phyloP scores from a whole-genome alignment of 1,139 yeast species.

The Sugiyamaella pinicola region DNA sequence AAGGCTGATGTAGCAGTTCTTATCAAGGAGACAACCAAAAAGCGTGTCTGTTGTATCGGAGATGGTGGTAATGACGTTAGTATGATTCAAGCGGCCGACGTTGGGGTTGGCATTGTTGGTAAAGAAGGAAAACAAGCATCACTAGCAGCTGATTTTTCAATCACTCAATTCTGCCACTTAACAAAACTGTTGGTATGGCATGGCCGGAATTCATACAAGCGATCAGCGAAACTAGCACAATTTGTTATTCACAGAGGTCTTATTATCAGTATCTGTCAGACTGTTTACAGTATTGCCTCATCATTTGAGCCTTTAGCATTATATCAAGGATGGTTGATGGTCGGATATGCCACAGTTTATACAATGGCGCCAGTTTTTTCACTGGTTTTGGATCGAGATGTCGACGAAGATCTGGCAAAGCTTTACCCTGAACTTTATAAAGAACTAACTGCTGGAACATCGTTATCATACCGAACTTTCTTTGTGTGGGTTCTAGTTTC shows the following conservation, averaged over 20 bases:
- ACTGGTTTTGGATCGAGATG: constrained; percentile 85
- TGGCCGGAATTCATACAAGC: constrained; percentile 93
- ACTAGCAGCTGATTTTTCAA: constrained; percentile 93
- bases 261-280: constrained; percentile 93
- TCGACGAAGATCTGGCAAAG: constrained; percentile 84
- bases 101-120: constrained; percentile 98
- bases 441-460: constrained; percentile 84
- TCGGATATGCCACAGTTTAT: constrained; percentile 94
- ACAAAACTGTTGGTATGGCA: constrained; percentile 93
- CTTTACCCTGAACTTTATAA: constrained; percentile 93
- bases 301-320: constrained; percentile 90
- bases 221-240: constrained; percentile 93
- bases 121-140: constrained; percentile 98
- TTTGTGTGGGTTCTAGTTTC: constrained; percentile 90
- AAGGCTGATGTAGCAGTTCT: constrained; percentile 91
- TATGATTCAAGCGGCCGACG: constrained; percentile 98
- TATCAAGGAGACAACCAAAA: constrained; percentile 77
- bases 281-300: constrained; percentile 84
- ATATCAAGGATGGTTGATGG: constrained; percentile 97
- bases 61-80: constrained; percentile 99
- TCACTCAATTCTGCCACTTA: constrained; percentile 87
- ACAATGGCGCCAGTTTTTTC: constrained; percentile 99
- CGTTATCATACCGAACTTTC: constrained; percentile 83
- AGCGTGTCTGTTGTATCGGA: constrained; percentile 95
- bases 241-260: constrained; percentile 96